A percentile compares a stretch with the other conserved stretches of the same genome.
phyloP scores from a whole-genome alignment of 805 yeast species.

The Kodamaea neixiangensis region DNA sequence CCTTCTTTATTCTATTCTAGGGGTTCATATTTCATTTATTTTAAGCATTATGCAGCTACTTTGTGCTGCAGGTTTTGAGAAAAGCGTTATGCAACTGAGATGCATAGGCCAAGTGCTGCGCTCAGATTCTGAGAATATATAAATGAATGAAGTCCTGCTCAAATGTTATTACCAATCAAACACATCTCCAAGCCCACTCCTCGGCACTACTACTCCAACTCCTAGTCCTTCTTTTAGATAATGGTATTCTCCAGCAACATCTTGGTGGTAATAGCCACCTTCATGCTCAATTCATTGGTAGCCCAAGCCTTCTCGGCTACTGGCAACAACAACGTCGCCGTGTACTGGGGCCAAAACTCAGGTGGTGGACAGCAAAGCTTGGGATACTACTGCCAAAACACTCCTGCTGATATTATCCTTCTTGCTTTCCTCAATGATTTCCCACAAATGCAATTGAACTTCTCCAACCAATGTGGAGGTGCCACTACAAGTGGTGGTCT shows the following conservation, averaged over 20 bases:
- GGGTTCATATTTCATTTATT: background rate
- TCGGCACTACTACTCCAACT: background rate
- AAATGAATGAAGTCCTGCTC: background rate
- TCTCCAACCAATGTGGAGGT: slow-evolving; percentile 19
- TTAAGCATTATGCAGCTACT: background rate
- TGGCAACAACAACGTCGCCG: slow-evolving; percentile 16
- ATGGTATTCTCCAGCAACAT: slow-evolving; percentile 10
- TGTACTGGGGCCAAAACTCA: slow-evolving; percentile 22
- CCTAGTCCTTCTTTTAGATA: slow-evolving; percentile 1
- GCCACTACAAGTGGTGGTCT: slow-evolving; percentile 15
- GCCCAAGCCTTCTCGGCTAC: slow-evolving; percentile 14
- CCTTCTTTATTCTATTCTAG: background rate
- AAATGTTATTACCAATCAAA: background rate
- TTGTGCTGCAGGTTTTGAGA: background rate
- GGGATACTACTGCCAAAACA: slow-evolving; percentile 15
- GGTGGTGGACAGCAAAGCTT: slow-evolving; percentile 15
- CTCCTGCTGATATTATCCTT: slow-evolving; percentile 15
- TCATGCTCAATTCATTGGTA: slow-evolving; percentile 10
- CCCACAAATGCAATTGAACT: slow-evolving; percentile 15
- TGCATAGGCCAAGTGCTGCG: background rate
- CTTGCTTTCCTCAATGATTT: slow-evolving; percentile 16
- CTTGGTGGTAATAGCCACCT: slow-evolving; percentile 8
- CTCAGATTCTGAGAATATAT: background rate
- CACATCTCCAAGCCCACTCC: background rate
- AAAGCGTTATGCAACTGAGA: background rate